phyloP scores from a whole-genome alignment of 345 rosid species.

The Populus simonii region DNA sequence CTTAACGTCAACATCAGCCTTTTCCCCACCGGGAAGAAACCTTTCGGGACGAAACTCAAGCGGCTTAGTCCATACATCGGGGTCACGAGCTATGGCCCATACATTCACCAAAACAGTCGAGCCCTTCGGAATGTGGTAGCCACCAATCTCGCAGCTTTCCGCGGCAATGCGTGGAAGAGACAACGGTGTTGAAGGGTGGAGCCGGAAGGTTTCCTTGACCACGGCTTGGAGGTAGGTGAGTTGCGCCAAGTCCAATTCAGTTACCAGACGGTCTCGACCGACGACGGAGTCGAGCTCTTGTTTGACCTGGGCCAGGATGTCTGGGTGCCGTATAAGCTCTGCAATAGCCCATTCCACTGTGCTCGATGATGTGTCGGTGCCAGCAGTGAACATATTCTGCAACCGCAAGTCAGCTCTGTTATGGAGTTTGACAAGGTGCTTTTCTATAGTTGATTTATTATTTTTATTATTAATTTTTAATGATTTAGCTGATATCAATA shows the following conservation, averaged over 20 bases:
- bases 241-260: constrained; percentile 12
- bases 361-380: constrained; percentile 91
- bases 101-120: constrained; percentile 23
- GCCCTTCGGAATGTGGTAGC: constrained; percentile 25
- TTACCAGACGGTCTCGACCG: constrained; percentile 13
- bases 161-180: constrained; percentile 24
- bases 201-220: constrained; percentile 27
- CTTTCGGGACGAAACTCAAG: constrained; percentile 21
- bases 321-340: constrained; percentile 74
- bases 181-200: constrained; percentile 29
- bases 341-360: constrained; percentile 93
- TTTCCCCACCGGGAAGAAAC: constrained; percentile 17
- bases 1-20: constrained; percentile 7
- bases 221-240: constrained; percentile 30
- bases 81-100: constrained; percentile 31
- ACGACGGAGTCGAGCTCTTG: constrained; percentile 48
- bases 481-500: no score
- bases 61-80: constrained; percentile 21
- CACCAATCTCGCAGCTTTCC: constrained; percentile 15
- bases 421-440: no score
- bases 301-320: constrained; percentile 40
- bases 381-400: constrained; percentile 89
- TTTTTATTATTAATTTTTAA: no score
- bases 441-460: no score
- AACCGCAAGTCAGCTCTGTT: neutral